A percentile compares a stretch with the other conserved stretches of the same genome.
phyloP scores from a whole-genome alignment of 1,284 basidiomycete species.

The Pseudozyma sp. region DNA sequence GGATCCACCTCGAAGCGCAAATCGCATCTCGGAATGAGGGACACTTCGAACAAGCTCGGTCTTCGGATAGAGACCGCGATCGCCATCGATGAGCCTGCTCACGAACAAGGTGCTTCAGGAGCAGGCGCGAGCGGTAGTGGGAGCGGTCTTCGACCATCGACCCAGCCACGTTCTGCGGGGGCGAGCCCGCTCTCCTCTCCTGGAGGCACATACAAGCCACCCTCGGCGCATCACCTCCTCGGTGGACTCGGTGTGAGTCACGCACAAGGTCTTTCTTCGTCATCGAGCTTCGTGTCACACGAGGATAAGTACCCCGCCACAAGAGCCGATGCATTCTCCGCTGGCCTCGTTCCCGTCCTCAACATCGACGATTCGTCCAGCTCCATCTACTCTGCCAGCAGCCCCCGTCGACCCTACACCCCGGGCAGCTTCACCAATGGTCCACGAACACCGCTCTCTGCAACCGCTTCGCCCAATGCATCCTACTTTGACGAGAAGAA shows the following conservation, averaged over 20 bases:
- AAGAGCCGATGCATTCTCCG: slow-evolving; percentile 23
- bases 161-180: not conserved
- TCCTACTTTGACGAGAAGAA: slow-evolving; percentile 42
- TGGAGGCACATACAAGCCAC: slow-evolving; percentile 10
- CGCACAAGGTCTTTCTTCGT: slow-evolving; percentile 20
- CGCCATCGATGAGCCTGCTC: slow-evolving; percentile 5
- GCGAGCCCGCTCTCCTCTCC: slow-evolving; percentile 15
- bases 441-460: slow-evolving; percentile 26
- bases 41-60: slow-evolving; percentile 7
- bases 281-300: slow-evolving; percentile 21
- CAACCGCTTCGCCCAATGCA: slow-evolving; percentile 10
- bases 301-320: slow-evolving; percentile 32
- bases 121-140: not conserved
- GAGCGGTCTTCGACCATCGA: not conserved
- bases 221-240: slow-evolving; percentile 20
- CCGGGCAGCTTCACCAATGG: slow-evolving; percentile 38
- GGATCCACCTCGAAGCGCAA: slow-evolving; percentile 26
- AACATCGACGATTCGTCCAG: slow-evolving; percentile 26
- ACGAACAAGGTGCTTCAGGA: not conserved
- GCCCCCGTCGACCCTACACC: slow-evolving; percentile 33
- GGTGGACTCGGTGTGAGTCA: slow-evolving; percentile 22
- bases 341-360: slow-evolving; percentile 33
- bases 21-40: slow-evolving; percentile 1
- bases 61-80: slow-evolving; percentile 25
- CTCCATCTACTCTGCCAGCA: slow-evolving; percentile 18